Evolutionary conservation across 2,329 filamentous ascomycete species (phyloP), one percentile per base, ranked within the genome.

Genomic region (Amylocarpus encephaloides): DNA sequence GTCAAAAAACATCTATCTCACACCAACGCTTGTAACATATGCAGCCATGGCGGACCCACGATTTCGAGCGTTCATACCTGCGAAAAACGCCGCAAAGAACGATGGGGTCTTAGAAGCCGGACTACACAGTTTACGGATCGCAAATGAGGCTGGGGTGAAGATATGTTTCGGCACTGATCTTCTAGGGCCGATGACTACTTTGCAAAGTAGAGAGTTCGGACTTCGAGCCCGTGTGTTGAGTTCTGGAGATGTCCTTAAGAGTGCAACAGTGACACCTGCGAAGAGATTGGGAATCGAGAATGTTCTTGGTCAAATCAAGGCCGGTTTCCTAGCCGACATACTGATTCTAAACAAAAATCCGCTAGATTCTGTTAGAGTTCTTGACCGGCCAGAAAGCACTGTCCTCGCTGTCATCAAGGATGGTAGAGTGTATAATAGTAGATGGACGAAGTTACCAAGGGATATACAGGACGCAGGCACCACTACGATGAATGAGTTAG

Each of bases 161-260:
- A 74, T 82, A 36, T 80, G 76, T 59, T 79, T 73, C 54, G 78
- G 78, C 0, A 74, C 74, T 0, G 77, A 80, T 62, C 67, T 80
- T 6, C 67, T 80, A 0, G 76, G 75, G 0, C 74, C 73, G 0
- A 59, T 79, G 53, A 68, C 70, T 6, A 59, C 67, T 12, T 69
- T 70, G n/a, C 76, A 80, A 62, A 72, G 68, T 1, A 66, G 68
- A 32, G 75, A 79, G 55, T 79, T 79, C 53, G 59, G 62, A 1
- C 51, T 79, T 12, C 67, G 76, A 9, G 65, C 67, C 3, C 58
- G 69, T 50, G 72, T 74, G 3, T 62, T 76, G 35, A 64, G 64
- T 5, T 52, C 70, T 2, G 41, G 71, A 19, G 69, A 72, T 33
- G 67, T 78, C n/a, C 58, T 80, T 49, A 69, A 71, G 48, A 73